A percentile compares a stretch with the other conserved stretches of the same genome.
phyloP scores from a whole-genome alignment of 768 basidiomycete species.

The Clavaria fumosa region DNA sequence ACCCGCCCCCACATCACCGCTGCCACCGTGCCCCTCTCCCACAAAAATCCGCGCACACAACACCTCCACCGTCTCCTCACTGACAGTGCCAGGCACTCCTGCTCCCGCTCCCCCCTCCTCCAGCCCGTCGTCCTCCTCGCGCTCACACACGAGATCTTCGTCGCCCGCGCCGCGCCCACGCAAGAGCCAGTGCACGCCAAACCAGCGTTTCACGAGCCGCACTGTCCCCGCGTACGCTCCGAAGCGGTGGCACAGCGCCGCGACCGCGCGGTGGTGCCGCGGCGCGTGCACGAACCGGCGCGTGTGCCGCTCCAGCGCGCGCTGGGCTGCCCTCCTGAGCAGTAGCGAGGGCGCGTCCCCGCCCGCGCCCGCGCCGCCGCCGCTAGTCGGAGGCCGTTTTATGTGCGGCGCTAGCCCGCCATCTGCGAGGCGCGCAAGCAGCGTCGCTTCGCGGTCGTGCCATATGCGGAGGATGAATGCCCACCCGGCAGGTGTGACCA shows the following conservation, averaged over 20 bases:
- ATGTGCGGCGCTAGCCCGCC: slow-evolving; percentile 26
- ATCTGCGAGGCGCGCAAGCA: slow-evolving; percentile 56
- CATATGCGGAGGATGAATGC: slow-evolving; percentile 74
- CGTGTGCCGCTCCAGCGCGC: slow-evolving; percentile 43
- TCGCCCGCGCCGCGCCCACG: too few species aligned
- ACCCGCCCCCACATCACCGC: slow-evolving; percentile 21
- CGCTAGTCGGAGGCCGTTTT: slow-evolving; percentile 12
- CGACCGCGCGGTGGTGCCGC: slow-evolving; percentile 71
- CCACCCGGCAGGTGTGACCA: slow-evolving; percentile 72
- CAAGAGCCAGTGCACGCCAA: slow-evolving; percentile 81
- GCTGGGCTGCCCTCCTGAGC: too few species aligned
- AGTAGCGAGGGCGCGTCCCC: slow-evolving; percentile 41
- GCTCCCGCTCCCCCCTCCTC: too few species aligned
- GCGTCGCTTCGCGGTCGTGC: slow-evolving; percentile 70
- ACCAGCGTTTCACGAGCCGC: slow-evolving; percentile 84
- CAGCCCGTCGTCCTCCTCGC: too few species aligned
- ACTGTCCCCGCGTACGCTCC: slow-evolving; percentile 73
- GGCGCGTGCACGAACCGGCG: slow-evolving; percentile 70
- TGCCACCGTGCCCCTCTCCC: slow-evolving; percentile 26
- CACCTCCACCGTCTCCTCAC: slow-evolving; percentile 71
- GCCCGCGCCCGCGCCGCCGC: slow-evolving; percentile 24
- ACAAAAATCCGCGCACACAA: slow-evolving; percentile 71
- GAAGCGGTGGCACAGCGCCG: slow-evolving; percentile 64
- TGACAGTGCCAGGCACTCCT: too few species aligned
- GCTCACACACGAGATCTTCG: too few species aligned